Percentiles rank a stretch among this genome's conserved stretches.
These are phyloP conservation scores for Penicillium decumbens DNA, from an alignment of 2,329 filamentous ascomycete species.

Conservation along the genomic window DNA sequence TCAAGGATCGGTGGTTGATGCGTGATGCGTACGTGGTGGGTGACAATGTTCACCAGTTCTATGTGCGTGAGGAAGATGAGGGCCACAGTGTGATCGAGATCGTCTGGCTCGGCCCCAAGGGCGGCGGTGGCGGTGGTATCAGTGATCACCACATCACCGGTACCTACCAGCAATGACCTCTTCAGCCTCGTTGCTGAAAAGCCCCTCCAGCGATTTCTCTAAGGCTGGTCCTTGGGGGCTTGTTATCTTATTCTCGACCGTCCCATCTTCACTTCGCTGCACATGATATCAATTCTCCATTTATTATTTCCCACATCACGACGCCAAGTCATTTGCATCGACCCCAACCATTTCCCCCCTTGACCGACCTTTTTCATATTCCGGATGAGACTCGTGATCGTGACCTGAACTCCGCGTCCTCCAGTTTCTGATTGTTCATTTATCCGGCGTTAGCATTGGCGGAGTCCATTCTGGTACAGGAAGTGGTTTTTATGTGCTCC, in stretches of 20 bases:
- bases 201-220: slow-evolving; percentile 21
- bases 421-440: slow-evolving; percentile 31
- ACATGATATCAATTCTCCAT: slow-evolving; percentile 31
- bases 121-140: slow-evolving; percentile 35
- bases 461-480: slow-evolving; percentile 33
- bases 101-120: slow-evolving; percentile 42
- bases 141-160: slow-evolving; percentile 28
- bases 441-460: slow-evolving; percentile 37
- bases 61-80: slow-evolving; percentile 39
- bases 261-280: slow-evolving; percentile 32
- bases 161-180: slow-evolving; percentile 27
- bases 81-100: slow-evolving; percentile 43
- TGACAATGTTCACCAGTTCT: slow-evolving; percentile 43
- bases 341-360: slow-evolving; percentile 6
- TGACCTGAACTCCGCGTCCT: slow-evolving; percentile 22
- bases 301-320: slow-evolving; percentile 16
- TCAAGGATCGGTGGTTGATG: slow-evolving; percentile 42
- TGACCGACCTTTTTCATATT: slow-evolving; percentile 13
- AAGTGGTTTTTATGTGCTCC: slow-evolving; percentile 31
- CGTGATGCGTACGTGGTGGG: slow-evolving; percentile 38
- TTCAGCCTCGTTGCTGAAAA: slow-evolving; percentile 14
- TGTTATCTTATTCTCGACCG: slow-evolving; percentile 8
- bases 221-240: slow-evolving; percentile 36
- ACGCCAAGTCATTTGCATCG: slow-evolving; percentile 19
- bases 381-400: slow-evolving; percentile 22